Percentiles rank a stretch among this genome's conserved stretches.
Evolutionary conservation across 371 early-diverging fungal species (phyloP).

Genomic region (Syncephalis fuscata): DNA sequence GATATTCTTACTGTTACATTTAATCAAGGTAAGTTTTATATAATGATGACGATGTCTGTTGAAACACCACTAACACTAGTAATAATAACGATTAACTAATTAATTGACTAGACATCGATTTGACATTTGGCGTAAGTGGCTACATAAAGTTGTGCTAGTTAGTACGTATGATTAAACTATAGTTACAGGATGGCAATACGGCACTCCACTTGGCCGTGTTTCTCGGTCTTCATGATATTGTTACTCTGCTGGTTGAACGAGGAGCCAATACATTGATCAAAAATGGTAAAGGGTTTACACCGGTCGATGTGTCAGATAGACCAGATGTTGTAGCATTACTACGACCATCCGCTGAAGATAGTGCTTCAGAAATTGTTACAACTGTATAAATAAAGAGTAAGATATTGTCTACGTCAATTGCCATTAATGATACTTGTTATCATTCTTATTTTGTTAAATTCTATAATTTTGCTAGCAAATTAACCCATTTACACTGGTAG

Average conservation of each 20-base stretch:
- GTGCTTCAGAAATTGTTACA: too few relatives aligned
- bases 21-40: conserved; percentile 26
- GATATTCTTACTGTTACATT: conserved; percentile 45
- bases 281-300: conserved; percentile 30
- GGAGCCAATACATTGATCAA: conserved; percentile 18
- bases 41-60: too few relatives aligned
- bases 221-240: conserved; percentile 24
- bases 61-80: too few relatives aligned
- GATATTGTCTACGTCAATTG: too few relatives aligned
- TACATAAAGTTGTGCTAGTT: too few relatives aligned
- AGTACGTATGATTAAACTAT: too few relatives aligned
- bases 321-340: conserved; percentile 4
- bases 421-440: too few relatives aligned
- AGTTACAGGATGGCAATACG: conserved; percentile 25
- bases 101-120: conserved; percentile 18
- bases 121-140: conserved; percentile 26
- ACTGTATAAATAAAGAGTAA: too few relatives aligned
- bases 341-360: not conserved
- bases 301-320: conserved; percentile 13
- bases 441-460: too few relatives aligned
- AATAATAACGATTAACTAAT: not conserved
- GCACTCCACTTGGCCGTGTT: conserved; percentile 31
- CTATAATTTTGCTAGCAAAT: too few relatives aligned
- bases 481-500: too few relatives aligned
- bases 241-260: conserved; percentile 23